These are phyloP conservation scores for Coemansia sp. DNA, from an alignment of 371 early-diverging fungal species.

Conservation along the genomic window DNA sequence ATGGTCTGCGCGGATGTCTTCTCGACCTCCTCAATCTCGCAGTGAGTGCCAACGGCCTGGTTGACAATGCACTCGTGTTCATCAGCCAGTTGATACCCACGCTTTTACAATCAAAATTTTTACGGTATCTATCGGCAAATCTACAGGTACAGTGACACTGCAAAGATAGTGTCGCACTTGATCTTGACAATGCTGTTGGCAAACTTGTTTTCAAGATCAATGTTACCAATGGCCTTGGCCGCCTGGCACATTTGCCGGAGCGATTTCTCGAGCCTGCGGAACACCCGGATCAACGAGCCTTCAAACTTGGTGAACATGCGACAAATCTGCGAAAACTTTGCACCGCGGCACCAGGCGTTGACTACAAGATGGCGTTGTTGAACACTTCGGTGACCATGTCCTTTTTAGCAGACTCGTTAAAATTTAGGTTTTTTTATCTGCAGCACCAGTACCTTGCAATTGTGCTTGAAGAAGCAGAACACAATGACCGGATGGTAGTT, in stretches of 20 bases:
- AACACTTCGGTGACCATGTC: conserved; percentile 90
- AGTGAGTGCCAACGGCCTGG: no score
- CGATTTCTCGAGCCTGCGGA: conserved; percentile 96
- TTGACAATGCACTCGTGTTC: no score
- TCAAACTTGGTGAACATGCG: conserved; percentile 97
- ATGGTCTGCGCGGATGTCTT: no score
- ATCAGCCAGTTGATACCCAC: no score
- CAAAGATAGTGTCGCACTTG: conserved; percentile 99
- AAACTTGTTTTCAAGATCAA: conserved; percentile 96
- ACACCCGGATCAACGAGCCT: conserved; percentile 94
- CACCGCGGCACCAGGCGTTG: conserved; percentile 94
- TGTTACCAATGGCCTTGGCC: conserved; percentile 97
- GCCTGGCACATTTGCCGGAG: conserved; percentile 95
- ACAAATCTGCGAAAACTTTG: conserved; percentile 95
- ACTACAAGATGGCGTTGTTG: conserved; percentile 92
- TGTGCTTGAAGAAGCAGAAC: conserved; percentile 97
- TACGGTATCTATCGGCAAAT: no score
- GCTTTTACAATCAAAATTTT: no score
- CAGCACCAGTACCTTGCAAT: conserved; percentile 95
- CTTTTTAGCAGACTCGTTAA: conserved; percentile 88
- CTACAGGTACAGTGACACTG: conserved; percentile 93
- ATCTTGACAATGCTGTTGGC: conserved; percentile 90
- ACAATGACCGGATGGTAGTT: conserved; percentile 99
- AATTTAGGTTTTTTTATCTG: conserved; percentile 90
- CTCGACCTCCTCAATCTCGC: no score